A percentile compares a stretch with the other conserved stretches of the same genome.
Evolutionary conservation across 2,329 filamentous ascomycete genomes (phyloP).

Genomic region (Didymellaceae sp.): DNA sequence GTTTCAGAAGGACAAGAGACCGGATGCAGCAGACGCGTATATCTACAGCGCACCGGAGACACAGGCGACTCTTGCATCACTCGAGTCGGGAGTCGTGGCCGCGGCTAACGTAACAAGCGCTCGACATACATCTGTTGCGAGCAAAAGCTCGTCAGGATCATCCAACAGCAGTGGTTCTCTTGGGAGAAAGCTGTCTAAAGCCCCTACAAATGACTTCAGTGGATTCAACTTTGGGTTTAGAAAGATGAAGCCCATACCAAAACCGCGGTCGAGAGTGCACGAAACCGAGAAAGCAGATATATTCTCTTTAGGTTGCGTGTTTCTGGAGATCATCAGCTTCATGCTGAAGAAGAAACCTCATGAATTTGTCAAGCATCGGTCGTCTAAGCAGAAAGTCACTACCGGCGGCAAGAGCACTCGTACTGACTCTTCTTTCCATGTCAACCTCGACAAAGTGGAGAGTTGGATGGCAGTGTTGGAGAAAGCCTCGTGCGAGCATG

Average conservation of each 20-base stretch:
- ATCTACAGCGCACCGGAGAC: constrained; percentile 75
- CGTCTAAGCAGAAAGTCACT: constrained; percentile 65
- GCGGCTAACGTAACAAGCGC: constrained; percentile 23
- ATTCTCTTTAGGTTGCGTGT: constrained; percentile 75
- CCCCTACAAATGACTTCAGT: constrained; percentile 41
- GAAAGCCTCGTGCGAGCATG: constrained; percentile 59
- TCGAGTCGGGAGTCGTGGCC: constrained; percentile 19
- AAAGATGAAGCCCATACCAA: constrained; percentile 36
- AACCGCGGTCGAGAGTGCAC: constrained; percentile 36
- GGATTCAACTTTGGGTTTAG: constrained; percentile 49
- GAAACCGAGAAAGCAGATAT: constrained; percentile 65
- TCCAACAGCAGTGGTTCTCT: constrained; percentile 42
- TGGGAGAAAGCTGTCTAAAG: constrained; percentile 44
- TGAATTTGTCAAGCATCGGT: constrained; percentile 71
- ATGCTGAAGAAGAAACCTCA: constrained; percentile 71
- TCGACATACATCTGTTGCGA: constrained; percentile 42
- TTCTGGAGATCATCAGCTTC: constrained; percentile 73
- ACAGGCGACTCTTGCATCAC: constrained; percentile 40
- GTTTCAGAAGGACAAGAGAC: constrained; percentile 60
- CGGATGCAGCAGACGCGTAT: constrained; percentile 72
- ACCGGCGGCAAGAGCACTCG: constrained; percentile 59
- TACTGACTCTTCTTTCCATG: constrained; percentile 74
- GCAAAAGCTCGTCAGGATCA: constrained; percentile 47
- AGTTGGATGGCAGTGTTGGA: constrained; percentile 70
- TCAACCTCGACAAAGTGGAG: constrained; percentile 71